Base-by-base conservation (phyloP, 2,329 filamentous ascomycete genomes). In the Clarireedia monteithiana region DNA sequence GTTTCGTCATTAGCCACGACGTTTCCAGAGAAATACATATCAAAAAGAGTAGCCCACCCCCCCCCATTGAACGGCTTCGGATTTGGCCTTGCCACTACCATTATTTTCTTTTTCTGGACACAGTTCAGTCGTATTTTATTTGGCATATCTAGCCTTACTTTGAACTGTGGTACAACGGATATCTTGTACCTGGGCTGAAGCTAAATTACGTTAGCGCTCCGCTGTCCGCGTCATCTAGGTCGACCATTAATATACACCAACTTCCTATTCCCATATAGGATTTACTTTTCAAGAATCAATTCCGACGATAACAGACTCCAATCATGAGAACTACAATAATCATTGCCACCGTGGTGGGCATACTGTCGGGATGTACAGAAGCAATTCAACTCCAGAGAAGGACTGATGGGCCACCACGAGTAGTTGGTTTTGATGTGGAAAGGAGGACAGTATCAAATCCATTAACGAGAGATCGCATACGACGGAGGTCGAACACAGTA, bases 401-500 rank as follows among this genome's bases (percentile, higher is more conserved):
- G 44, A 63, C 61, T 24, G 60, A 66, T 59, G 64, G 60, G 36
- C 56, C 62, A 55, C 57, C 66, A 57, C 59, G 58, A 57, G 68
- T 69, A 20, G 66, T 70, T 27, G 65, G 62, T 51, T 65, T 70
- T 53, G 62, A 63, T 30, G 57, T 68, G 12, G 53, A 66, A 58
- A 61, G 65, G 56, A 66, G 59, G 40, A 17, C 49, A 10, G 58
- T 66, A 53, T 34, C 52, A 44, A 58, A 69, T 59, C 66, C 67
- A 50, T 50, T 67, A 40, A 30, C 54, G 47, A 63, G 64, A 53
- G 68, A 69, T 50, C 60, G 71, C 55, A 65, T 76, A 64, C 72
- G 75, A 39, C 67, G 71, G 53, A 77, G 78, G 60, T 72, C 74
- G 53, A 71, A 69, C 2, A 71, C 75, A 0, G 67, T 81, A 5